A percentile compares a stretch with the other conserved stretches of the same genome.
phyloP scores from a whole-genome alignment of 2,329 filamentous ascomycete species.

The Coniochaeta pulveracea region DNA sequence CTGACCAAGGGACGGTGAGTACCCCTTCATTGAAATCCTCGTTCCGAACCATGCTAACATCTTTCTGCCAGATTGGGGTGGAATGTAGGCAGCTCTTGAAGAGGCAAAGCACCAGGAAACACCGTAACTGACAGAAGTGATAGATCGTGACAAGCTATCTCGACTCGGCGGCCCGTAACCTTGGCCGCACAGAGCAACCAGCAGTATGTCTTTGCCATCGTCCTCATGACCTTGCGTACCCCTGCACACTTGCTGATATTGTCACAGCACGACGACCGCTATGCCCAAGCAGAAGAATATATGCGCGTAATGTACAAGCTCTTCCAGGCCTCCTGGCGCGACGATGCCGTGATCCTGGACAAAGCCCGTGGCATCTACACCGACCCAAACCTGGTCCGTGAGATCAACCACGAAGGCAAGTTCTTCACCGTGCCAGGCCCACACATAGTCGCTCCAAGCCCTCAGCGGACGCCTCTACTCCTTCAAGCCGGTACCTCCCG shows the following conservation, averaged over 20 bases:
- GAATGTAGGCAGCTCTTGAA: conserved; percentile 25
- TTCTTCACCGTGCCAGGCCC: conserved; percentile 43
- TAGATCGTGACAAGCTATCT: conserved; percentile 56
- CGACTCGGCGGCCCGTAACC: conserved; percentile 53
- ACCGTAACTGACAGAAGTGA: neutral
- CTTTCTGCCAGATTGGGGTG: conserved; percentile 26
- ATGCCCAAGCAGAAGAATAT: conserved; percentile 51
- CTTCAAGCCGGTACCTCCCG: conserved; percentile 60
- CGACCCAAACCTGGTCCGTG: conserved; percentile 45
- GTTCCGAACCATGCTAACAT: no score
- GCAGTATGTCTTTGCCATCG: conserved; percentile 22
- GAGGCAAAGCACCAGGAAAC: conserved; percentile 21
- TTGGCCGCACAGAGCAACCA: conserved; percentile 44
- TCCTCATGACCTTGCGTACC: no score
- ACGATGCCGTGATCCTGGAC: conserved; percentile 44
- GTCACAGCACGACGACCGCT: conserved; percentile 51
- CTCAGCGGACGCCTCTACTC: conserved; percentile 57
- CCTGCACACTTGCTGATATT: no score
- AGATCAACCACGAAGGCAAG: conserved; percentile 49
- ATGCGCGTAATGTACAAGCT: conserved; percentile 49
- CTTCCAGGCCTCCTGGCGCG: conserved; percentile 34
- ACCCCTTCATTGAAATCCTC: no score
- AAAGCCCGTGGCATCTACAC: conserved; percentile 42
- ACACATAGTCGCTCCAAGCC: conserved; percentile 54
- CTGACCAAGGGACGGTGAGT: conserved; percentile 44